These are phyloP conservation scores for Wickerhamiella spandovensis DNA, from an alignment of 805 yeast species.

Conservation along the genomic window DNA sequence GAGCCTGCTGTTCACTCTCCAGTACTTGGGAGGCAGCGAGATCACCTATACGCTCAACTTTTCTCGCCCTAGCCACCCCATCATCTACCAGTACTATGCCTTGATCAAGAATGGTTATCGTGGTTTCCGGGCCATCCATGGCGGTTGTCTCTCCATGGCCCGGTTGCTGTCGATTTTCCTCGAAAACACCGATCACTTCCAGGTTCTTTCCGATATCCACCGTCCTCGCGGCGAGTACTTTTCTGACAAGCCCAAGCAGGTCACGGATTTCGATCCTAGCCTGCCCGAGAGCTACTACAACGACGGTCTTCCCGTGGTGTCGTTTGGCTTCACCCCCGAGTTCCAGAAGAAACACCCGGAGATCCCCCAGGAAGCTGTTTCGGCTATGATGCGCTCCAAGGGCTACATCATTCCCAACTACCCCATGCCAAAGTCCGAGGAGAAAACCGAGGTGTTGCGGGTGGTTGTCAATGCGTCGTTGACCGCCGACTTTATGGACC, in stretches of 20 bases:
- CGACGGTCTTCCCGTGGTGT: constrained; percentile 81
- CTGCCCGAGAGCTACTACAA: constrained; percentile 28
- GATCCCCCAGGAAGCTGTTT: constrained; percentile 66
- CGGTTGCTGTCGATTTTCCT: constrained; percentile 47
- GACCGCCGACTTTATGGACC: constrained; percentile 47
- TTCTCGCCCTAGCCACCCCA: constrained; percentile 87
- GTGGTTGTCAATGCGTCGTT: constrained; percentile 69
- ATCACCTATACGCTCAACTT: constrained; percentile 78
- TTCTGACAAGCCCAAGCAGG: constrained; percentile 13
- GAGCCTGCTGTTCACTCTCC: constrained; percentile 59
- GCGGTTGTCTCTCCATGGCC: constrained; percentile 55
- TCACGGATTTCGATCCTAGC: constrained; percentile 22
- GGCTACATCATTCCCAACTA: constrained; percentile 89
- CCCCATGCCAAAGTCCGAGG: constrained; percentile 53
- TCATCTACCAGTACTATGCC: constrained; percentile 75
- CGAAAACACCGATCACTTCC: constrained; percentile 53
- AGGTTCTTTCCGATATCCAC: constrained; percentile 67
- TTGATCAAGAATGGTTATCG: constrained; percentile 54
- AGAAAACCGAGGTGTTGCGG: constrained; percentile 57
- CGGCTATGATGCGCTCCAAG: constrained; percentile 57
- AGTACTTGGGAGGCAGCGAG: constrained; percentile 79
- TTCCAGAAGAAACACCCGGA: constrained; percentile 53
- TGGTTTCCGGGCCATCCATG: constrained; percentile 58
- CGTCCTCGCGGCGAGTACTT: constrained; percentile 33
- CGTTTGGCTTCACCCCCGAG: constrained; percentile 57